These are phyloP conservation scores for Cyclocybe cylindracea DNA, from an alignment of 768 basidiomycete species.

Conservation along the genomic window DNA sequence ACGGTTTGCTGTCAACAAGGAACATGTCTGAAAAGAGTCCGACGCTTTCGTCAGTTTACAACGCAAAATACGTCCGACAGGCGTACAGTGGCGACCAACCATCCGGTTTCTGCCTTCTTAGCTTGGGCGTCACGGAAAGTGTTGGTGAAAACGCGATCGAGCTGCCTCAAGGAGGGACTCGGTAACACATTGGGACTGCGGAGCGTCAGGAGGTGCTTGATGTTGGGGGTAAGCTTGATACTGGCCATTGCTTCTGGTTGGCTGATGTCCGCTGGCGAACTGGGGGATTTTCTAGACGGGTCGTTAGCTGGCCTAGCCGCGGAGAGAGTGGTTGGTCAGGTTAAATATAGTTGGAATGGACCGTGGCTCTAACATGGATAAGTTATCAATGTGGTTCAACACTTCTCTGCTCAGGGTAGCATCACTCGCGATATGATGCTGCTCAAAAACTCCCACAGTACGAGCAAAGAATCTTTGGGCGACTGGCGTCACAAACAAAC, in stretches of 20 bases:
- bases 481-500: neutral
- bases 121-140: conserved; percentile 68
- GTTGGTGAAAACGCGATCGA: conserved; percentile 56
- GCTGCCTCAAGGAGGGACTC: conserved; percentile 52
- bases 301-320: too few relatives aligned
- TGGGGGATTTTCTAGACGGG: neutral
- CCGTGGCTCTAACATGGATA: too few relatives aligned
- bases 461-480: neutral
- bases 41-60: conserved; percentile 7
- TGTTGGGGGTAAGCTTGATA: conserved; percentile 52
- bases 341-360: too few relatives aligned
- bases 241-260: conserved; percentile 16
- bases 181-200: conserved; percentile 63
- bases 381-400: neutral
- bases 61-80: neutral
- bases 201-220: conserved; percentile 74
- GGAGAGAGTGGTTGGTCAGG: too few relatives aligned
- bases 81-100: conserved; percentile 78
- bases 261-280: neutral
- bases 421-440: neutral
- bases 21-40: conserved; percentile 63
- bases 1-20: conserved; percentile 79
- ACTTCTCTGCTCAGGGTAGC: conserved; percentile 11
- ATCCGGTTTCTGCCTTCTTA: conserved; percentile 71
- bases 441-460: too few relatives aligned